Percentiles rank a stretch among this genome's conserved stretches.
Conservation (phyloP, 805 yeast genomes). For the Yamadazyma insecticola region DNA sequence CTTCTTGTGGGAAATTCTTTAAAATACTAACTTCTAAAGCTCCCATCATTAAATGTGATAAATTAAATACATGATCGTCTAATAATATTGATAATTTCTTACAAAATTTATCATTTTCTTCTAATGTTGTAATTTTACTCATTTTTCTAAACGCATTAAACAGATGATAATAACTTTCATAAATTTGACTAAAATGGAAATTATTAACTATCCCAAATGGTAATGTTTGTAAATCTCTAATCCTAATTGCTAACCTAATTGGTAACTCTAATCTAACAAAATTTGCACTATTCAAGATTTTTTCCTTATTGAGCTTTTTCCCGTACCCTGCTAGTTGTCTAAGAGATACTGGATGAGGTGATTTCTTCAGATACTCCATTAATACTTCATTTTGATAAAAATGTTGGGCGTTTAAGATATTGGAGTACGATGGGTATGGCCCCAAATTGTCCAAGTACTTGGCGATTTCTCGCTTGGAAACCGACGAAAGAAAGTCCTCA, state of each 20-base stretch:
- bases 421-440: slow-evolving; percentile 39
- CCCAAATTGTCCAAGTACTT: slow-evolving; percentile 26
- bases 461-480: slow-evolving; percentile 24
- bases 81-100: slow-evolving; percentile 56
- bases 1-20: slow-evolving; percentile 50
- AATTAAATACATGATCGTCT: slow-evolving; percentile 73
- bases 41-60: slow-evolving; percentile 92
- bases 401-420: slow-evolving; percentile 56
- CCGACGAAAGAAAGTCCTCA: slow-evolving; percentile 30
- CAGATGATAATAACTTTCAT: slow-evolving; percentile 83
- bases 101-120: slow-evolving; percentile 75
- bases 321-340: slow-evolving; percentile 90
- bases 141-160: slow-evolving; percentile 80
- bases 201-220: slow-evolving; percentile 85
- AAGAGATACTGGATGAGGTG: slow-evolving; percentile 88
- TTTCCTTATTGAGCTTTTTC: slow-evolving; percentile 66
- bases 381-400: slow-evolving; percentile 79
- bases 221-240: slow-evolving; percentile 71
- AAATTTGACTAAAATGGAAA: slow-evolving; percentile 80
- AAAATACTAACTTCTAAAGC: slow-evolving; percentile 74
- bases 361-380: slow-evolving; percentile 54
- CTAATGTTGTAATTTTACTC: slow-evolving; percentile 59
- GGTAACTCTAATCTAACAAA: slow-evolving; percentile 86
- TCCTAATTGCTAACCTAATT: slow-evolving; percentile 73
- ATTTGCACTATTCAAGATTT: slow-evolving; percentile 77